Conservation (phyloP, 192 early-diverging fungal species). For the Phycomyces nitens region DNA sequence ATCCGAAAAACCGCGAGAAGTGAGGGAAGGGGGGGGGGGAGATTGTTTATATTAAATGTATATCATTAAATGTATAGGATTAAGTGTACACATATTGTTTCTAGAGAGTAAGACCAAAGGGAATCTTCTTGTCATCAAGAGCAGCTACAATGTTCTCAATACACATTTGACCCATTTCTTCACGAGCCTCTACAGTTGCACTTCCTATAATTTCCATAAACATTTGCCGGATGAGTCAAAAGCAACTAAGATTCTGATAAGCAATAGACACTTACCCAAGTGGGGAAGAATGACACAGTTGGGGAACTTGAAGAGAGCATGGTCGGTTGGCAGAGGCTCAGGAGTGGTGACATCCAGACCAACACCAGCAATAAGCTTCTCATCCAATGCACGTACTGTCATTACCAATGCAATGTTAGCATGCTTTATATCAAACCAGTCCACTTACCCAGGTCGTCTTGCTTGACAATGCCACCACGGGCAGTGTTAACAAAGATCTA, state of each 20-base stretch:
- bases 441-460: conserved; percentile 46
- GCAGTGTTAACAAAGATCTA: conserved; percentile 80
- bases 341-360: conserved; percentile 87
- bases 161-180: conserved; percentile 58
- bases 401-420: neutral
- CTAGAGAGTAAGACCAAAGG: neutral
- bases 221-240: neutral
- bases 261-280: conserved; percentile 44
- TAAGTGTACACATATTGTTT: no score
- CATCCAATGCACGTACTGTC: conserved; percentile 61
- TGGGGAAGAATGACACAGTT: conserved; percentile 77
- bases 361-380: conserved; percentile 55
- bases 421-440: neutral
- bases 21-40: no score
- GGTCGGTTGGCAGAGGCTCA: conserved; percentile 68
- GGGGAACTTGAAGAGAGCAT: conserved; percentile 56
- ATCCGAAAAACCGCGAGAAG: no score
- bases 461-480: conserved; percentile 76
- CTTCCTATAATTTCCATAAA: conserved; percentile 39
- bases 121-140: conserved; percentile 7
- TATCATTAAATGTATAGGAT: no score
- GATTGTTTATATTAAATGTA: no score
- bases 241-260: neutral
- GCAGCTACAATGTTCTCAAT: conserved; percentile 21
- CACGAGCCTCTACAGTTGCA: conserved; percentile 80